phyloP scores from a whole-genome alignment of 1,284 basidiomycete species.

The Trametes sp. region DNA sequence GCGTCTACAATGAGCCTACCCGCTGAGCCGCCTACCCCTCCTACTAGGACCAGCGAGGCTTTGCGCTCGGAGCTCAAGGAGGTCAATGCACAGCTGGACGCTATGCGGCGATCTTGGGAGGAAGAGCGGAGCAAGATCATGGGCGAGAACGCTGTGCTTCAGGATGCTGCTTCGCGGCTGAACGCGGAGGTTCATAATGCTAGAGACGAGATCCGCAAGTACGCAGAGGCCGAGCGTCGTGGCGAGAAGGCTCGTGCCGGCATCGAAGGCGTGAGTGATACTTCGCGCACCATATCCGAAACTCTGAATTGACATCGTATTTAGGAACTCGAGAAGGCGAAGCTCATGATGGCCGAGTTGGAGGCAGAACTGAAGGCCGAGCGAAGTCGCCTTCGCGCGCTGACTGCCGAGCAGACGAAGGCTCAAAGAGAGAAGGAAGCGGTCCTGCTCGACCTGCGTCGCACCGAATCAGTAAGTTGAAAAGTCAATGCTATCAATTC shows the following conservation, averaged over 20 bases:
- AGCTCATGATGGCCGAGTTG: conserved; percentile 66
- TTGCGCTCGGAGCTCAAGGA: conserved; percentile 62
- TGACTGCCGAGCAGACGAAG: conserved; percentile 68
- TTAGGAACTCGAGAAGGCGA: conserved; percentile 78
- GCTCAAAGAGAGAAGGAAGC: conserved; percentile 69
- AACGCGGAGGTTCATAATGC: conserved; percentile 64
- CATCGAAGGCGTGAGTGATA: conserved; percentile 59
- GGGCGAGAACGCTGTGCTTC: conserved; percentile 74
- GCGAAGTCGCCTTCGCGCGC: conserved; percentile 64
- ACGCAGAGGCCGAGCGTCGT: conserved; percentile 57
- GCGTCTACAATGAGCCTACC: conserved; percentile 55
- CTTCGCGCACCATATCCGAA: too few relatives aligned
- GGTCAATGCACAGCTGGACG: conserved; percentile 67
- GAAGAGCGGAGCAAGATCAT: conserved; percentile 65
- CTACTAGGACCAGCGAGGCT: conserved; percentile 67
- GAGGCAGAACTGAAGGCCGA: conserved; percentile 74
- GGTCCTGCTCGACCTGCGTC: conserved; percentile 65
- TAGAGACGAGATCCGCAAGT: conserved; percentile 62
- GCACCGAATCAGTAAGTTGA: conserved; percentile 68
- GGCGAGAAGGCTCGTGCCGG: conserved; percentile 55
- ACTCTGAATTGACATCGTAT: too few relatives aligned
- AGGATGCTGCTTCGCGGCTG: conserved; percentile 70
- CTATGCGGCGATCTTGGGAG: conserved; percentile 72
- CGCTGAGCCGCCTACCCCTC: conserved; percentile 67
- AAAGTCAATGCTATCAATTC: neutral